phyloP scores from a whole-genome alignment of 305 asterid species.

The Striga hermonthica region DNA sequence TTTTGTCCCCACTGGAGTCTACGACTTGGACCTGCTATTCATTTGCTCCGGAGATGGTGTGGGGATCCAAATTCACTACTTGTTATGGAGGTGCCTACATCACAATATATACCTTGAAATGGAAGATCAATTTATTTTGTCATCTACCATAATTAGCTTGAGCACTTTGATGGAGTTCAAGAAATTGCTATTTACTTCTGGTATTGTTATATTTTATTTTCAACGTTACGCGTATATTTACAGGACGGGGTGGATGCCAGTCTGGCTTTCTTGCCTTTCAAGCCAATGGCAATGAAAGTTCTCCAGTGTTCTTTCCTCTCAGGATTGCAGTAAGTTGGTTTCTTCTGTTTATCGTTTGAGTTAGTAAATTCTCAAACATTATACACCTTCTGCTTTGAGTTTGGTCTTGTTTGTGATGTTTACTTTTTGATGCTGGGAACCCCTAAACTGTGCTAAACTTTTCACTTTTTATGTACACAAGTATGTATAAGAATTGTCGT shows the following conservation, averaged over 20 bases:
- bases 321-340: slow-evolving; percentile 56
- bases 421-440: neutral
- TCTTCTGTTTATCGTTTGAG: slow-evolving; percentile 22
- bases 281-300: slow-evolving; percentile 75
- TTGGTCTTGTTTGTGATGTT: neutral
- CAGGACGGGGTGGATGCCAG: slow-evolving; percentile 67
- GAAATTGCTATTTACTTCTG: neutral
- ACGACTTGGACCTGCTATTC: slow-evolving; percentile 83
- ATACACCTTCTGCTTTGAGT: neutral
- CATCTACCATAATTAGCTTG: slow-evolving; percentile 6
- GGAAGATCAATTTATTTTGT: slow-evolving; percentile 19
- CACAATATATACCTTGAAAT: neutral
- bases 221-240: slow-evolving; percentile 8
- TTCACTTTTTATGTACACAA: neutral
- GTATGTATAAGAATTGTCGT: neutral
- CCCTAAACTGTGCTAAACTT: neutral
- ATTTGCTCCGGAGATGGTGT: slow-evolving; percentile 72
- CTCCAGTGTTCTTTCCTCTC: slow-evolving; percentile 77
- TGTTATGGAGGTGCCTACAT: slow-evolving; percentile 64
- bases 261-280: slow-evolving; percentile 66
- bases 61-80: slow-evolving; percentile 67
- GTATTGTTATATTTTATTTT: slow-evolving; percentile 9
- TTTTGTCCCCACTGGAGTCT: slow-evolving; percentile 95
- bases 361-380: neutral
- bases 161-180: slow-evolving; percentile 6